Evolutionary conservation across 2,329 filamentous ascomycete genomes (phyloP).

Genomic region (Cladosporium sp.): DNA sequence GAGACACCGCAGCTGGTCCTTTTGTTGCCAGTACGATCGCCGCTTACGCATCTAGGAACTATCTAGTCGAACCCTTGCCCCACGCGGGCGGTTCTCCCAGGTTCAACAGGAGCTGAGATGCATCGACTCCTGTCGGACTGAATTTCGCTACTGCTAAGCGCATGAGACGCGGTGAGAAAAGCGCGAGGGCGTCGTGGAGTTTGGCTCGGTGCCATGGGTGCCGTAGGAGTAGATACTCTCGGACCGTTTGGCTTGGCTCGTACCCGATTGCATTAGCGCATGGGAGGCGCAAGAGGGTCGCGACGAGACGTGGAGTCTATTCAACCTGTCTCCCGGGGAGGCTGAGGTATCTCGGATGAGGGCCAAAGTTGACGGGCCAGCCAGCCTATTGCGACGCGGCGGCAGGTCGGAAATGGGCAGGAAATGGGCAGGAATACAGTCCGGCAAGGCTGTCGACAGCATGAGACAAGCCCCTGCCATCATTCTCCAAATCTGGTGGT

Average conservation of each 20-base stretch:
- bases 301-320: not conserved
- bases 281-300: slow-evolving; percentile 5
- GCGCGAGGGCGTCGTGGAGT: slow-evolving; percentile 1
- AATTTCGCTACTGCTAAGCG: not conserved
- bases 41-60: slow-evolving; percentile 10
- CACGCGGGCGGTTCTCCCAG: slow-evolving; percentile 1
- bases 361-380: too few relatives aligned
- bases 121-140: not conserved
- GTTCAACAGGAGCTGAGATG: not conserved
- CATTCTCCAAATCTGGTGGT: not conserved
- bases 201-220: slow-evolving; percentile 3
- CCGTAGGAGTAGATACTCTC: slow-evolving; percentile 8
- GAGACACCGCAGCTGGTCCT: not conserved
- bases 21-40: slow-evolving; percentile 1
- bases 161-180: not conserved
- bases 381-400: too few relatives aligned
- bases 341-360: not conserved
- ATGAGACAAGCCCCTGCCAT: not conserved
- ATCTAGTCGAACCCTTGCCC: slow-evolving; percentile 1
- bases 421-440: not conserved
- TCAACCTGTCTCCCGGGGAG: not conserved
- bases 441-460: not conserved
- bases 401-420: not conserved
- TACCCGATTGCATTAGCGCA: slow-evolving; percentile 9
- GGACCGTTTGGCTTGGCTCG: slow-evolving; percentile 9